These are phyloP conservation scores for Metschnikowia kunwiensis DNA, from an alignment of 805 yeast species.

Conservation along the genomic window DNA sequence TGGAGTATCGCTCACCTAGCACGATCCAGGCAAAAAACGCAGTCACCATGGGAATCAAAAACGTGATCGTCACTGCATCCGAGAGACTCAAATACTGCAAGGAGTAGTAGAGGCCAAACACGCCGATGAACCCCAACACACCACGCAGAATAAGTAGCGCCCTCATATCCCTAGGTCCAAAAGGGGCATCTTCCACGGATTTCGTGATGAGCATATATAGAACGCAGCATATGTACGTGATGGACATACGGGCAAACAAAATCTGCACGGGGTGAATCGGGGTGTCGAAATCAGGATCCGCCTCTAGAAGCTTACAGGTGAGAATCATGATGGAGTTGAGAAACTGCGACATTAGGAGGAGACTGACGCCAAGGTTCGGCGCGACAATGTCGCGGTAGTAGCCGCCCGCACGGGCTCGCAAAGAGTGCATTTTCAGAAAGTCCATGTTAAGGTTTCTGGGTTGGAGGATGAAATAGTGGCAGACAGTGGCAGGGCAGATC, in stretches of 20 bases:
- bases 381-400: constrained; percentile 8
- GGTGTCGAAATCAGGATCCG: constrained; percentile 53
- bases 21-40: constrained; percentile 68
- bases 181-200: constrained; percentile 56
- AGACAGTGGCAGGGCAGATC: not conserved
- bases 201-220: constrained; percentile 50
- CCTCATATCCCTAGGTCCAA: constrained; percentile 64
- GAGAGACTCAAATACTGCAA: constrained; percentile 70
- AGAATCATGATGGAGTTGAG: constrained; percentile 77
- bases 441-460: not conserved
- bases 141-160: constrained; percentile 60
- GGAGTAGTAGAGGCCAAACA: constrained; percentile 73
- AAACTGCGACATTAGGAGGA: constrained; percentile 61
- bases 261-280: constrained; percentile 80
- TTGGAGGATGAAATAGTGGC: not conserved
- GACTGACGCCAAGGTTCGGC: constrained; percentile 47
- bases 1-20: constrained; percentile 62
- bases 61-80: constrained; percentile 79
- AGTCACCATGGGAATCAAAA: constrained; percentile 73
- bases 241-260: constrained; percentile 68
- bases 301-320: constrained; percentile 69
- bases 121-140: constrained; percentile 67
- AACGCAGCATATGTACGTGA: constrained; percentile 62
- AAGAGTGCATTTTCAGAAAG: constrained; percentile 1
- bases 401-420: not conserved